Base-by-base conservation (phyloP, 148 eudicot genomes). In the Camellia sinensis region DNA sequence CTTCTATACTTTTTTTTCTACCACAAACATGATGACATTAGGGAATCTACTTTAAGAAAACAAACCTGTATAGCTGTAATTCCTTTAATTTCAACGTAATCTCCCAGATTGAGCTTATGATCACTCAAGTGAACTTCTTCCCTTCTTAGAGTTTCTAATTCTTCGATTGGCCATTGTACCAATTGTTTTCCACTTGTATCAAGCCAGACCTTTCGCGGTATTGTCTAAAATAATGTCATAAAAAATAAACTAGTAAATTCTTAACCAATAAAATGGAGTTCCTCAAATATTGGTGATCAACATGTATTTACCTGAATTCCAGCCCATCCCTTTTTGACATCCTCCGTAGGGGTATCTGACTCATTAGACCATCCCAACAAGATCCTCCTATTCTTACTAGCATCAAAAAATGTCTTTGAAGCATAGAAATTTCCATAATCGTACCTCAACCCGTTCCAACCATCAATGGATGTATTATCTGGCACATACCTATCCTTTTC, bases 401-500 rank as follows among this genome's bases (percentile, higher is more conserved):
- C 69, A 76, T 93, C 97, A 29, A 85, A 91, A 73, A 93, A 93
- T 1, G 91, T 80, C 71, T 93, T 93, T 3, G 97, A 93, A 1
- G 95, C 97, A 64, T 93, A 93, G 76, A 90, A 93, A 74, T 93
- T 93, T 3, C 97, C 95, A 73, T 88, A 93, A 81, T 93, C 97
- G 64, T 82, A 90, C 74, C 97, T 91, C 76, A 93, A 83, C 0
- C 97, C 97, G 13, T 78, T 78, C 97, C 98, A 88, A 57, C 94
- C 92, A 71, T 92, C 98, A 46, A 83, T 79, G 4, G 85, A 83
- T 1, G 78, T 84, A 18, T 87, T 81, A 63, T 89, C 85, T 0
- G 97, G 97, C 0, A 62, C 54, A 54, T 92, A 94, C 11, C 37
- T 73, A 11, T 92, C 98, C 37, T 67, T 80, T 0, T 64, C 44